These are phyloP conservation scores for Coelastrella sp. DNA, from an alignment of 139 green algal species.

Conservation along the genomic window DNA sequence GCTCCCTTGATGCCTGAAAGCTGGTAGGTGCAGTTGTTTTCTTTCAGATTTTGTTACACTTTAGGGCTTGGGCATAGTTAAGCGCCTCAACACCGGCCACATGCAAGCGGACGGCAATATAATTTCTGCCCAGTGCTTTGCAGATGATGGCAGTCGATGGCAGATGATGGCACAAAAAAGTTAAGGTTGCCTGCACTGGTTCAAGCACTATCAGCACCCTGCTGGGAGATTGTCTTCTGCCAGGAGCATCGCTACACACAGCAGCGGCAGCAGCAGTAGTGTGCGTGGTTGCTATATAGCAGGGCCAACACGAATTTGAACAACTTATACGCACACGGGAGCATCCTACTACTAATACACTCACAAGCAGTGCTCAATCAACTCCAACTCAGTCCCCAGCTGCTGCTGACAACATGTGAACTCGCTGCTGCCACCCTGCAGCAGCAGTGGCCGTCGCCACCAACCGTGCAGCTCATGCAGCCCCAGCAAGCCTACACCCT, in stretches of 20 bases:
- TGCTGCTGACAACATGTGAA: background rate
- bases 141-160: too few species aligned
- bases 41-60: too few species aligned
- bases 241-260: background rate
- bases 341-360: background rate
- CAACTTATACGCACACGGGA: background rate
- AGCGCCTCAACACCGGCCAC: too few species aligned
- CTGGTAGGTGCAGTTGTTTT: too few species aligned
- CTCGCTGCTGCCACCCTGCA: background rate
- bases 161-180: too few species aligned
- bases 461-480: background rate
- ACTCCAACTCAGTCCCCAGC: background rate
- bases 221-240: too few species aligned
- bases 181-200: too few species aligned
- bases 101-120: too few species aligned
- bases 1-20: too few species aligned
- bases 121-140: too few species aligned
- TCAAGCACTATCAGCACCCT: too few species aligned
- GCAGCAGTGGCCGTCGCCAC: conserved; percentile 3
- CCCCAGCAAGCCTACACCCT: background rate
- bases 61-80: too few species aligned
- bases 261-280: background rate
- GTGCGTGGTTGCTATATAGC: background rate
- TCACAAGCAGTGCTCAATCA: background rate
- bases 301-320: background rate